Conservation (phyloP, 2,329 filamentous ascomycete species). For the Pestalotiopsis sp. region DNA sequence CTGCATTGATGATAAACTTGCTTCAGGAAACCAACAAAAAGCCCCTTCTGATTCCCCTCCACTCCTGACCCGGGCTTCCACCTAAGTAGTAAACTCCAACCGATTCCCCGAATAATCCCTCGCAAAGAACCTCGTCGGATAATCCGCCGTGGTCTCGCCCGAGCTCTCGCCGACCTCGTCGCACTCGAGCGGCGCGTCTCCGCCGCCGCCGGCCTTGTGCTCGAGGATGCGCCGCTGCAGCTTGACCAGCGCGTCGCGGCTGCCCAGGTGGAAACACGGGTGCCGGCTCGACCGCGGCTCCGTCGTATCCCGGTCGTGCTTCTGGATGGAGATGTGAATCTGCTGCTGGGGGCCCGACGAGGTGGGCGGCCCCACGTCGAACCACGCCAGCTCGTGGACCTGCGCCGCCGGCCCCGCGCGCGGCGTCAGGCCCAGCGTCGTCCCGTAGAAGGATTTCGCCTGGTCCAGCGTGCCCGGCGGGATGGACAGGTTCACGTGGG, state of each 20-base stretch:
- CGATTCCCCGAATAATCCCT: constrained; percentile 57
- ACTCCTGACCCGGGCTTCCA: too few relatives aligned
- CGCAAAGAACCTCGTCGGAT: constrained; percentile 63
- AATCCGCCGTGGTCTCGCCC: constrained; percentile 56
- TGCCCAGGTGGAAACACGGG: constrained; percentile 58
- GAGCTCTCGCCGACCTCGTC: constrained; percentile 53
- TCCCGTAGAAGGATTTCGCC: constrained; percentile 56
- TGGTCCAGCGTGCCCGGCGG: constrained; percentile 51
- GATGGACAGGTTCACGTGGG: constrained; percentile 62
- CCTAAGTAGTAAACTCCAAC: constrained; percentile 52
- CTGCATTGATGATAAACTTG: too few relatives aligned
- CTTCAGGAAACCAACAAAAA: too few relatives aligned
- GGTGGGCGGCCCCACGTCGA: constrained; percentile 49
- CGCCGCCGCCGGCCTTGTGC: constrained; percentile 49
- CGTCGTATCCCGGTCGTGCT: constrained; percentile 28
- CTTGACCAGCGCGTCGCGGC: constrained; percentile 45
- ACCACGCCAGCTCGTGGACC: constrained; percentile 56
- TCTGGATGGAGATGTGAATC: constrained; percentile 54
- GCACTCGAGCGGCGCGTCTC: constrained; percentile 51
- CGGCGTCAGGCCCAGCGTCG: constrained; percentile 55
- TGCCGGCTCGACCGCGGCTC: constrained; percentile 47
- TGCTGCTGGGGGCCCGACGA: constrained; percentile 46
- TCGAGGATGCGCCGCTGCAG: constrained; percentile 52
- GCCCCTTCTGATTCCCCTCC: too few relatives aligned
- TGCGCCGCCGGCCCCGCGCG: constrained; percentile 55